Base-by-base conservation (phyloP, 78 protist genomes). In the Dictyostelium brefeldianum region DNA sequence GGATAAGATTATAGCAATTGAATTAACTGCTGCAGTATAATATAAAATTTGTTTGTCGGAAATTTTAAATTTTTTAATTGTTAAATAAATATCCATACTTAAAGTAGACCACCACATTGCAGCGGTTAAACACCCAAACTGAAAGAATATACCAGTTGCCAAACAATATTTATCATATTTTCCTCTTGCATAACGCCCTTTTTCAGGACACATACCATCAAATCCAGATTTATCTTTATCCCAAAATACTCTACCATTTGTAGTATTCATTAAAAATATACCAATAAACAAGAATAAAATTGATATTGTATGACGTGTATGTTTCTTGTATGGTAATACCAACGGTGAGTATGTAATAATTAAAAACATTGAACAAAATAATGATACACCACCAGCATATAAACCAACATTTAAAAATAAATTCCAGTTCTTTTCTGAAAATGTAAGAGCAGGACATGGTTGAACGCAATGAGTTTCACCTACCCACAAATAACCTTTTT, bases 121-220 rank as follows among this genome's bases (percentile, higher is more conserved):
- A 15, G 31, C 36, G 12, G 48, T 22, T 1, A 81, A 5, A 65
- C 54, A 27, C 5, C 89, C 89, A 67, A 65, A 81, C 67, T 59
- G 74, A 41, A 50, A 81, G 4, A 65, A 20, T 8, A 67, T 10
- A 3, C 89, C 89, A 12, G 64, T 67, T 11, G 64, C 75, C 4
- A 27, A 25, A 81, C 89, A 81, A 50, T 14, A 22, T 47, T 8
- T 17, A 65, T 81, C 89, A 0, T 14, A 36, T 80, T 80, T 75
- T 3, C 43, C 43, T 78, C 67, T 78, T 5, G 69, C 69, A 29
- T 6, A 51, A 20, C 59, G 25, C 3, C 81, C 81, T 15, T 29
- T 51, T 14, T 77, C 81, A 2, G 59, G 59, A 18, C 73, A 57
- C 14, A 57, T n/a, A 8, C 20, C 59, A n/a, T 17, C 56, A 17